A percentile compares a stretch with the other conserved stretches of the same genome.
These are phyloP conservation scores for Tympanopsis confertula DNA, from an alignment of 2,329 filamentous ascomycete species.

Conservation along the genomic window DNA sequence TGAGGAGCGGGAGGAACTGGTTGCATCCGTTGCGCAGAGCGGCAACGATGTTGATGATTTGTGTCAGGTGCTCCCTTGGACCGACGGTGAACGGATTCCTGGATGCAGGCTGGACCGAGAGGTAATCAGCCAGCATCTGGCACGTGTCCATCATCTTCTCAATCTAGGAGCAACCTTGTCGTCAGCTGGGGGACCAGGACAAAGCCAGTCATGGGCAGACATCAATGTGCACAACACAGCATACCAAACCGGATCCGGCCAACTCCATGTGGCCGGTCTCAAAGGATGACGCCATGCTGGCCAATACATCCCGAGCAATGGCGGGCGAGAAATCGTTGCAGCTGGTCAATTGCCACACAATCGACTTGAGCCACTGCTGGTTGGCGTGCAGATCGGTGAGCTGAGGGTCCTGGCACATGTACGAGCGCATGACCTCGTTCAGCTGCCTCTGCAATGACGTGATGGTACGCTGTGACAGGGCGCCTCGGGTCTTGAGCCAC, in stretches of 20 bases:
- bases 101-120: conserved; percentile 51
- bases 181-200: too few species aligned
- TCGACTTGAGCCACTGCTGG: conserved; percentile 55
- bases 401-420: conserved; percentile 38
- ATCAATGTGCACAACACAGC: too few species aligned
- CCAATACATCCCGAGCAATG: too few species aligned
- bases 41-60: conserved; percentile 56
- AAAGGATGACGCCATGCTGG: too few species aligned
- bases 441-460: conserved; percentile 50
- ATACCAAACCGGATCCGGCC: too few species aligned
- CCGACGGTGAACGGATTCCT: conserved; percentile 51
- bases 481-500: conserved; percentile 54
- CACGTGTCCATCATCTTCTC: conserved; percentile 73
- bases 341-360: conserved; percentile 56
- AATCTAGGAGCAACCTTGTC: conserved; percentile 34
- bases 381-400: conserved; percentile 43
- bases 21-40: conserved; percentile 64
- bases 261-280: too few species aligned
- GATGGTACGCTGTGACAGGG: conserved; percentile 45
- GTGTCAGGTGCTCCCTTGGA: conserved; percentile 63
- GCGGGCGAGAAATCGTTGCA: too few species aligned
- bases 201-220: too few species aligned
- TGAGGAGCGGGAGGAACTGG: conserved; percentile 65
- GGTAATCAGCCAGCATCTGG: conserved; percentile 61
- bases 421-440: conserved; percentile 37